These are phyloP conservation scores for Penicillium cosmopolitanum DNA, from an alignment of 495 filamentous ascomycete genomes.

Conservation along the genomic window DNA sequence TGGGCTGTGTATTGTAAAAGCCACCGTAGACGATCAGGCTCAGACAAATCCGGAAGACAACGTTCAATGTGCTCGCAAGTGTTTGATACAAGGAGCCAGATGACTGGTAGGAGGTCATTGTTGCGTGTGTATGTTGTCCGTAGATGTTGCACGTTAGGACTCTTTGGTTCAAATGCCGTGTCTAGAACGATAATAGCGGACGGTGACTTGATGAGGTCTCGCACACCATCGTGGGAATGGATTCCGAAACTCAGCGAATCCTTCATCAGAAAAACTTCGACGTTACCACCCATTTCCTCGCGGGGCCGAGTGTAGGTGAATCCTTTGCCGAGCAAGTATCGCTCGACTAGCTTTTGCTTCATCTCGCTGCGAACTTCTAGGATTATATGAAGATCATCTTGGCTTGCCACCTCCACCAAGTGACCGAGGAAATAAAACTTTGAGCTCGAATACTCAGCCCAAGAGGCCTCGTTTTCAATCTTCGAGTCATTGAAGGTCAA, in stretches of 20 bases:
- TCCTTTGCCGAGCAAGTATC: slow-evolving; percentile 53
- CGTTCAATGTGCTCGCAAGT: slow-evolving; percentile 60
- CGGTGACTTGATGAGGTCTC: slow-evolving; percentile 45
- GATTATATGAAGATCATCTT: slow-evolving; percentile 49
- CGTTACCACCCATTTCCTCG: slow-evolving; percentile 37
- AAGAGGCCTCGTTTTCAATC: slow-evolving; percentile 51
- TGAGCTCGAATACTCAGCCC: slow-evolving; percentile 59
- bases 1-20: slow-evolving; percentile 44
- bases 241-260: slow-evolving; percentile 53
- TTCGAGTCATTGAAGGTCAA: slow-evolving; percentile 37
- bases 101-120: slow-evolving; percentile 49
- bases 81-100: slow-evolving; percentile 56
- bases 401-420: slow-evolving; percentile 49
- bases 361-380: slow-evolving; percentile 48
- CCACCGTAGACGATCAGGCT: slow-evolving; percentile 40
- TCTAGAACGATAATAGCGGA: slow-evolving; percentile 59
- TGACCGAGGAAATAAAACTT: slow-evolving; percentile 61
- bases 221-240: slow-evolving; percentile 43
- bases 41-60: slow-evolving; percentile 50
- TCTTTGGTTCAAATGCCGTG: slow-evolving; percentile 46
- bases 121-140: slow-evolving; percentile 47
- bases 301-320: slow-evolving; percentile 49
- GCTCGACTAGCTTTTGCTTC: slow-evolving; percentile 53
- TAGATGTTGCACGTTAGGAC: slow-evolving; percentile 44
- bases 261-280: slow-evolving; percentile 41